These are phyloP conservation scores for Nakazawaea pomicola DNA, from an alignment of 805 yeast genomes.

Conservation along the genomic window DNA sequence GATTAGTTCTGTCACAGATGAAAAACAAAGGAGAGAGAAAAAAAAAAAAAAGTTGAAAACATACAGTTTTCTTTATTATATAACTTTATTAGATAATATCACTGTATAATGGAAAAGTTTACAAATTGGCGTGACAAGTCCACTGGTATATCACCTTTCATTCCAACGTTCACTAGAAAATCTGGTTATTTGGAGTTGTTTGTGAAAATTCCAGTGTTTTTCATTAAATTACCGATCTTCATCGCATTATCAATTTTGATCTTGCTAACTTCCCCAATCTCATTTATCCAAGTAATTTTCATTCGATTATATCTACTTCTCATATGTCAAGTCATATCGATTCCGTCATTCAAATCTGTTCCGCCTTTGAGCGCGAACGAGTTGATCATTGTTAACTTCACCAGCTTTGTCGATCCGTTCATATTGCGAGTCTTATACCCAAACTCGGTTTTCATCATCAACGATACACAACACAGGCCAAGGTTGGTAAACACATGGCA, in stretches of 20 bases:
- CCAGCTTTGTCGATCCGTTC: constrained; percentile 55
- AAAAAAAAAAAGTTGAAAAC: background rate
- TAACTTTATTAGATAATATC: too few species aligned
- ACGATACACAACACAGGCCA: constrained; percentile 30
- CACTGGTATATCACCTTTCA: constrained; percentile 89
- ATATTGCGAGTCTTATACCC: constrained; percentile 19
- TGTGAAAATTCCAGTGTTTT: constrained; percentile 13
- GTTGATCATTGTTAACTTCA: constrained; percentile 49
- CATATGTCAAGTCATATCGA: constrained; percentile 26
- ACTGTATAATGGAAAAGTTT: constrained; percentile 75
- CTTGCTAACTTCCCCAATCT: constrained; percentile 17
- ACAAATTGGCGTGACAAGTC: constrained; percentile 84
- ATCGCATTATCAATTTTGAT: constrained; percentile 19
- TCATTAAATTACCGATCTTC: constrained; percentile 25
- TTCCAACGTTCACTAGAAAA: constrained; percentile 40
- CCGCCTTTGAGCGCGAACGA: constrained; percentile 35
- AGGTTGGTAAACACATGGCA: constrained; percentile 26
- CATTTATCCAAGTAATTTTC: constrained; percentile 15
- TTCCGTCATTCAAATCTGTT: constrained; percentile 11
- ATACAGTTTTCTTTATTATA: too few species aligned
- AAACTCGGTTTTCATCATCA: constrained; percentile 25
- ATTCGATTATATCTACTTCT: constrained; percentile 22
- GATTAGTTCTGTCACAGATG: constrained; percentile 17
- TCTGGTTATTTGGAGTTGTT: background rate
- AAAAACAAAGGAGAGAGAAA: background rate